Evolutionary conservation across 352 stramenopile genomes (phyloP).

Genomic region (Globisporangium solare): DNA sequence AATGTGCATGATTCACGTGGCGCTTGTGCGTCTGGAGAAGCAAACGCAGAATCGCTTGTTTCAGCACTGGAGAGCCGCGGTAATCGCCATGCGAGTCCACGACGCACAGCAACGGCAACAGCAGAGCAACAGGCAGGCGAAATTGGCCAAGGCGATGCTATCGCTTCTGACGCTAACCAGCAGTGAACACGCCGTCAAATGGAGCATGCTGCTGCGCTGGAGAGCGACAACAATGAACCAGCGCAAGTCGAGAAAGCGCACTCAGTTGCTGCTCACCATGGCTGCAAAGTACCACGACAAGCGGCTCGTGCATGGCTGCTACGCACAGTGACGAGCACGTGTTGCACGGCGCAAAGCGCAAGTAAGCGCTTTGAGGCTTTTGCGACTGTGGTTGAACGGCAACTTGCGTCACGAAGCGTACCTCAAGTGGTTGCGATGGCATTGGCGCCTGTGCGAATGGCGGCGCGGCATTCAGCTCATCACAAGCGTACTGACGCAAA

Average conservation of each 20-base stretch:
- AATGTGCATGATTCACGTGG: neutral
- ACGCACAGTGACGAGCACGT: neutral
- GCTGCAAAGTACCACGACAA: neutral
- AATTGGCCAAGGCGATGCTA: neutral
- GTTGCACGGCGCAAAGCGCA: neutral
- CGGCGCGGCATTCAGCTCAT: neutral
- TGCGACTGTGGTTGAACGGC: neutral
- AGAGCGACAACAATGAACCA: neutral
- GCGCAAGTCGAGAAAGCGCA: conserved; percentile 2
- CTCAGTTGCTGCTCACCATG: neutral
- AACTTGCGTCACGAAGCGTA: neutral
- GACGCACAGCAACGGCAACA: too few species aligned
- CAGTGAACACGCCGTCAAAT: neutral
- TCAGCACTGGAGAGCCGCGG: neutral
- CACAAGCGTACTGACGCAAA: neutral
- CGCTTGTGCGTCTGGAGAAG: neutral
- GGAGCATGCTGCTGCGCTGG: conserved; percentile 10
- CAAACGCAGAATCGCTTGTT: neutral
- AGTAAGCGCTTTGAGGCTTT: neutral
- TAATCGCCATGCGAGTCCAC: neutral
- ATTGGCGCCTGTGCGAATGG: neutral
- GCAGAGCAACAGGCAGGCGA: neutral
- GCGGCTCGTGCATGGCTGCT: conserved; percentile 6
- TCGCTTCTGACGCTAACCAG: neutral
- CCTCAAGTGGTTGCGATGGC: neutral